phyloP scores from a whole-genome alignment of 2,329 filamentous ascomycete genomes.

The Colletotrichum acutatum region DNA sequence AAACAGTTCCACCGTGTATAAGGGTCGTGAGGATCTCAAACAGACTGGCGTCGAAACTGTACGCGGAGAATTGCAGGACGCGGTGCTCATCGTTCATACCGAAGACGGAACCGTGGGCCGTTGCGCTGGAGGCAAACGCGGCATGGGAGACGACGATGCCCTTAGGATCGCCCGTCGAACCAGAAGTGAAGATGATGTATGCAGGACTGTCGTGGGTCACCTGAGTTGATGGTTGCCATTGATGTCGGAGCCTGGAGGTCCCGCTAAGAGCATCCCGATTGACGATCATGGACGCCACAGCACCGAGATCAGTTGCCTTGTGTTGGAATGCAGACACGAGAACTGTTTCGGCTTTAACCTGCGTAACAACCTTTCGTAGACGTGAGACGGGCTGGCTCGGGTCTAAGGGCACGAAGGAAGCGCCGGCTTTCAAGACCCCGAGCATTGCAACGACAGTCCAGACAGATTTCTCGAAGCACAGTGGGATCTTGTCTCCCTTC shows the following conservation, averaged over 20 bases:
- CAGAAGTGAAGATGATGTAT: slow-evolving; percentile 52
- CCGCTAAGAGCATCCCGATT: slow-evolving; percentile 50
- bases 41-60: slow-evolving; percentile 52
- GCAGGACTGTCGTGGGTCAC: slow-evolving; percentile 35
- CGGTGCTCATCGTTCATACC: slow-evolving; percentile 9
- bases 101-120: slow-evolving; percentile 28
- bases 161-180: slow-evolving; percentile 60
- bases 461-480: slow-evolving; percentile 31
- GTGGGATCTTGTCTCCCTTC: neutral
- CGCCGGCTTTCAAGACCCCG: slow-evolving; percentile 20
- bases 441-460: slow-evolving; percentile 27
- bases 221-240: neutral
- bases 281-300: neutral
- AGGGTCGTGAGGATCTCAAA: slow-evolving; percentile 50
- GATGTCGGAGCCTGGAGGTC: neutral
- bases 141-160: slow-evolving; percentile 50
- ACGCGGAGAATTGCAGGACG: slow-evolving; percentile 43
- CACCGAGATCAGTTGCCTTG: slow-evolving; percentile 19
- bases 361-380: neutral
- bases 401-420: slow-evolving; percentile 22
- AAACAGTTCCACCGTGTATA: slow-evolving; percentile 50
- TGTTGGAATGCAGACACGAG: slow-evolving; percentile 5
- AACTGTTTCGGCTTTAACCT: neutral
- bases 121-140: slow-evolving; percentile 37
- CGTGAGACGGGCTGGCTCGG: slow-evolving; percentile 20